phyloP scores from a whole-genome alignment of 352 stramenopile genomes.

The Albugo laibachii region DNA sequence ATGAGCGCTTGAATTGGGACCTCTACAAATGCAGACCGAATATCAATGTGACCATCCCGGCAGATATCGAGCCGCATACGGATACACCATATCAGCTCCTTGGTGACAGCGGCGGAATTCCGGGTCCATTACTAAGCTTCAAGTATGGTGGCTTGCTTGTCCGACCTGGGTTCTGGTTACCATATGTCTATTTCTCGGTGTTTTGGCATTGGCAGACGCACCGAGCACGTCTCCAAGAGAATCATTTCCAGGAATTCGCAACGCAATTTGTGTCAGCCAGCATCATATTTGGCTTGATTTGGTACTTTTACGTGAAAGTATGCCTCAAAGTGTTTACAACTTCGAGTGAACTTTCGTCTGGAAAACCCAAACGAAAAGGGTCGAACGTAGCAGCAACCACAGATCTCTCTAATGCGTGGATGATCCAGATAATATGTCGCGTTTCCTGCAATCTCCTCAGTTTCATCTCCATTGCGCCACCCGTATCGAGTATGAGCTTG shows the following conservation, averaged over 20 bases:
- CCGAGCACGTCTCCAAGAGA: slow-evolving; percentile 30
- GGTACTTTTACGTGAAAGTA: slow-evolving; percentile 42
- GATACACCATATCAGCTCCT: slow-evolving; percentile 26
- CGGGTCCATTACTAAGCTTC: slow-evolving; percentile 48
- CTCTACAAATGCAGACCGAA: slow-evolving; percentile 49
- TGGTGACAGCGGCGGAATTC: slow-evolving; percentile 20
- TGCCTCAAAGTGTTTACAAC: slow-evolving; percentile 48
- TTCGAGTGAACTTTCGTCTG: slow-evolving; percentile 42
- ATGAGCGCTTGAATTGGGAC: slow-evolving; percentile 75
- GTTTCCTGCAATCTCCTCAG: slow-evolving; percentile 57
- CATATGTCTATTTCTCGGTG: slow-evolving; percentile 65
- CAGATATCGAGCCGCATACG: too few relatives aligned
- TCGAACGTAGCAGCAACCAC: slow-evolving; percentile 25
- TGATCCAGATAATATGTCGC: slow-evolving; percentile 47
- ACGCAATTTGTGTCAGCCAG: slow-evolving; percentile 28
- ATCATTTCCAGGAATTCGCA: slow-evolving; percentile 40
- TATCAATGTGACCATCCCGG: too few relatives aligned
- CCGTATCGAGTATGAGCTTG: slow-evolving; percentile 21
- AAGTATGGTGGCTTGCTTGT: slow-evolving; percentile 58
- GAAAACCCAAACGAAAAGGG: slow-evolving; percentile 23
- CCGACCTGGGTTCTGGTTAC: slow-evolving; percentile 68
- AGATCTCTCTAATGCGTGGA: slow-evolving; percentile 50
- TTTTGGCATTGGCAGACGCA: slow-evolving; percentile 66
- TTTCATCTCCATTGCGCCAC: slow-evolving; percentile 34
- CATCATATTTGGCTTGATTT: slow-evolving; percentile 39